Percentiles rank a stretch among this genome's conserved stretches.
These are phyloP conservation scores for Thalassiosira hispida DNA, from an alignment of 352 stramenopile species.

Conservation along the genomic window DNA sequence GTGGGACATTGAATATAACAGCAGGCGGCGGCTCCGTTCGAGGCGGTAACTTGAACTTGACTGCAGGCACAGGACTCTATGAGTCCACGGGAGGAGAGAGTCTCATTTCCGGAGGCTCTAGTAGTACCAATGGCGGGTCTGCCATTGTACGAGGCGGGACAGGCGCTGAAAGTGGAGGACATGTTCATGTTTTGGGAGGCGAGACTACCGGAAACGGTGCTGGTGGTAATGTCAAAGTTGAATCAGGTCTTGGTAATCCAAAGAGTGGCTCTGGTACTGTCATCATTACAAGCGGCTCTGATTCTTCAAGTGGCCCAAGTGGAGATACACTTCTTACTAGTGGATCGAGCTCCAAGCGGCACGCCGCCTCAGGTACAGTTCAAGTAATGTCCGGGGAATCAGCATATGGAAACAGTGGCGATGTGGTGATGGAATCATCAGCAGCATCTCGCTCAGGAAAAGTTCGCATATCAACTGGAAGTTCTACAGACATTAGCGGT, in stretches of 20 bases:
- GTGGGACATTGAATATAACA: slow-evolving; percentile 86
- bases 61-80: slow-evolving; percentile 22
- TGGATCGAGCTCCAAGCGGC: background rate
- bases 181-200: slow-evolving; percentile 29
- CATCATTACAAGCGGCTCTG: slow-evolving; percentile 13
- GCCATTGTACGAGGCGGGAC: slow-evolving; percentile 17
- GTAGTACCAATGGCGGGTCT: slow-evolving; percentile 36
- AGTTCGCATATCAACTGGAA: slow-evolving; percentile 12
- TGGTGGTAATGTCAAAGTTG: slow-evolving; percentile 43
- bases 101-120: slow-evolving; percentile 82
- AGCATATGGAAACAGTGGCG: slow-evolving; percentile 7
- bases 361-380: background rate
- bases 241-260: slow-evolving; percentile 12
- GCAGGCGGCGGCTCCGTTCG: slow-evolving; percentile 84
- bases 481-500: slow-evolving; percentile 13
- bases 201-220: slow-evolving; percentile 32
- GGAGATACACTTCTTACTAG: slow-evolving; percentile 11
- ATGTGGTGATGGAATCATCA: slow-evolving; percentile 22
- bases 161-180: slow-evolving; percentile 18
- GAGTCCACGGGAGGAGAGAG: slow-evolving; percentile 85
- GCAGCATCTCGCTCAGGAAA: background rate
- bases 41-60: slow-evolving; percentile 73
- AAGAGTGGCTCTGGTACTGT: slow-evolving; percentile 10
- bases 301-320: slow-evolving; percentile 12
- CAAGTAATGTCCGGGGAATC: background rate